Conservation (phyloP, 495 filamentous ascomycete species). For the Neurospora sp. region DNA sequence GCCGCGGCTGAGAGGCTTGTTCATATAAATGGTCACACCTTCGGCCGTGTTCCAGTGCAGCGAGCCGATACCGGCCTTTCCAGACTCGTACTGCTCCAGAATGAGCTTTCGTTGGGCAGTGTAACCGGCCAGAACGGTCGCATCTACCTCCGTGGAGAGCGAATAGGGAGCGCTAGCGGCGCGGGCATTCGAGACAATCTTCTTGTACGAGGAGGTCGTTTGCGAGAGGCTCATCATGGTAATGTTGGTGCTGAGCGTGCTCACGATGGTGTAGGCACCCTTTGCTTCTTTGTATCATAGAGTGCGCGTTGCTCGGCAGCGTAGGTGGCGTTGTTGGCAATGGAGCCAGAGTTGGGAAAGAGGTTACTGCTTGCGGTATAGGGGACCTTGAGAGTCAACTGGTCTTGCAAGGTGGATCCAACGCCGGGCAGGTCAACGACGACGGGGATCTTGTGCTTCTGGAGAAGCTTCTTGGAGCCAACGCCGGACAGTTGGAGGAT, state of each 20-base stretch:
- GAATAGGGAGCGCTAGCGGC: conserved; percentile 23
- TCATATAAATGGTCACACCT: conserved; percentile 24
- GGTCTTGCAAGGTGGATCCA: conserved; percentile 55
- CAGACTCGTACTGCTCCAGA: conserved; percentile 14
- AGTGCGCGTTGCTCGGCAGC: conserved; percentile 30
- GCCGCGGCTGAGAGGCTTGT: conserved; percentile 33
- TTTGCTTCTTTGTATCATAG: conserved; percentile 26
- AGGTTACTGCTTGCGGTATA: conserved; percentile 19
- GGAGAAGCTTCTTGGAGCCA: conserved; percentile 61
- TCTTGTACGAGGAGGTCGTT: conserved; percentile 18
- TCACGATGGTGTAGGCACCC: conserved; percentile 24
- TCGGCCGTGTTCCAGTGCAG: conserved; percentile 28
- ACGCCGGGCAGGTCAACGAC: conserved; percentile 64
- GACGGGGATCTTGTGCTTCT: conserved; percentile 54
- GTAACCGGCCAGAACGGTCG: conserved; percentile 29
- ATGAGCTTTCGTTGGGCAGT: conserved; percentile 19
- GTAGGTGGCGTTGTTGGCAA: conserved; percentile 33
- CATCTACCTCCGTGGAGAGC: conserved; percentile 24
- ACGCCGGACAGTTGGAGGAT: conserved; percentile 64
- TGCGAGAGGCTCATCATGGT: conserved; percentile 24
- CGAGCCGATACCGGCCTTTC: conserved; percentile 16
- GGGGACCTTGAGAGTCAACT: conserved; percentile 21
- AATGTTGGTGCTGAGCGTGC: conserved; percentile 25
- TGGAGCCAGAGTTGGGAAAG: conserved; percentile 18
- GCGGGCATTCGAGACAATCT: conserved; percentile 23